Percentiles rank a stretch among this genome's conserved stretches.
These are phyloP conservation scores for Talaromyces sp. DNA, from an alignment of 2,329 filamentous ascomycete genomes.

Conservation along the genomic window DNA sequence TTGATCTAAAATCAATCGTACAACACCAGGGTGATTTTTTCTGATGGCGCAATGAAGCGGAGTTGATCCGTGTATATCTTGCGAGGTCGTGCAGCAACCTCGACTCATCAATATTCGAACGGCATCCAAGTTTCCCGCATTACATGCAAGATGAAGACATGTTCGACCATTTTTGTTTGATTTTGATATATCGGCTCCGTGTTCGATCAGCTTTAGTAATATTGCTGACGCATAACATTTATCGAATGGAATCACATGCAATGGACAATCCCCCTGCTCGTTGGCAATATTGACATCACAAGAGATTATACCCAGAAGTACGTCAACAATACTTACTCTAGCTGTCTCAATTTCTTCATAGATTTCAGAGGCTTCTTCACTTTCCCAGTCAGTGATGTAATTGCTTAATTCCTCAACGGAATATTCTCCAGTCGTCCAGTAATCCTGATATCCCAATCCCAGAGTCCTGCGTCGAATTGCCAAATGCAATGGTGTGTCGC, in stretches of 20 bases:
- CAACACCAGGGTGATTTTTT: background rate
- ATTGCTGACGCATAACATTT: slow-evolving; percentile 11
- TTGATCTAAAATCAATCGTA: background rate
- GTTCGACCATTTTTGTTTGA: slow-evolving; percentile 15
- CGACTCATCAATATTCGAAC: slow-evolving; percentile 15
- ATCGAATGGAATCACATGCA: slow-evolving; percentile 17
- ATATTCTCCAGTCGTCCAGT: slow-evolving; percentile 15
- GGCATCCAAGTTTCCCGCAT: slow-evolving; percentile 16
- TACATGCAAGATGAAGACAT: slow-evolving; percentile 18
- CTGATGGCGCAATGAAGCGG: slow-evolving; percentile 10
- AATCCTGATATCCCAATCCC: slow-evolving; percentile 15
- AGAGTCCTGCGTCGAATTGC: slow-evolving; percentile 15
- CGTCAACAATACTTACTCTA: slow-evolving; percentile 14
- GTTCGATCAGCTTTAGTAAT: slow-evolving; percentile 14
- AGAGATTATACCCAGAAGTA: slow-evolving; percentile 13
- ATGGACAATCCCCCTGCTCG: slow-evolving; percentile 15
- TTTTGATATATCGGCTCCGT: slow-evolving; percentile 15
- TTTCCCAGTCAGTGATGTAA: slow-evolving; percentile 13
- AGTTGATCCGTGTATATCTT: slow-evolving; percentile 13
- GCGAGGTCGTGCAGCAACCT: slow-evolving; percentile 14
- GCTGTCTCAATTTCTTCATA: slow-evolving; percentile 11
- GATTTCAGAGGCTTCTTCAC: slow-evolving; percentile 16
- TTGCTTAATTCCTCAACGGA: slow-evolving; percentile 14
- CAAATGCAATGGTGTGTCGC: slow-evolving; percentile 19
- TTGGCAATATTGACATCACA: slow-evolving; percentile 18